Evolutionary conservation across 208 protist species (phyloP).

Genomic region (Crithidia sp.): DNA sequence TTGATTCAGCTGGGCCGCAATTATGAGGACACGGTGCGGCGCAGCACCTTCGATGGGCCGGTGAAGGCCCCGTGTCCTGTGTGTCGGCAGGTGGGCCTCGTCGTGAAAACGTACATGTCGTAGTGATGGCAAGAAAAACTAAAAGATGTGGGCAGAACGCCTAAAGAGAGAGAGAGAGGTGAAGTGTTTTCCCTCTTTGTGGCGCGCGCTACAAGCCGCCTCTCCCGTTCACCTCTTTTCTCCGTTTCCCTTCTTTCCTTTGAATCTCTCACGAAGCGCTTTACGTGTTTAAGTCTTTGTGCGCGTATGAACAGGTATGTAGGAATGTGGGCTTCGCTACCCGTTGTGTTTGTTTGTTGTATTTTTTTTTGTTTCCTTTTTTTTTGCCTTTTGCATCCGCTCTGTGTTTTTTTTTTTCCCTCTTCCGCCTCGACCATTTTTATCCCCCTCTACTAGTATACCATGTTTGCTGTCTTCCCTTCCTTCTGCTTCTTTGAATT

Average conservation of each 20-base stretch:
- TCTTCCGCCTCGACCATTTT: neutral
- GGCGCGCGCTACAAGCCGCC: too few species aligned
- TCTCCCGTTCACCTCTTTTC: too few species aligned
- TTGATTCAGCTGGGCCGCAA: conserved; percentile 11
- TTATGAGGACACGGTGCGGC: neutral
- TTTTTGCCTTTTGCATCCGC: conserved; percentile 1
- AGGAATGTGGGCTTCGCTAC: neutral
- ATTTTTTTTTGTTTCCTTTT: conserved; percentile 7
- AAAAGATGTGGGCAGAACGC: too few species aligned
- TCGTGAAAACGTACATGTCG: conserved; percentile 16
- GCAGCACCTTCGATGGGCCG: neutral
- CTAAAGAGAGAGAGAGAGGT: too few species aligned
- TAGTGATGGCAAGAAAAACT: neutral
- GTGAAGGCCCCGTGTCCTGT: conserved; percentile 29
- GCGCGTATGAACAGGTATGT: too few species aligned
- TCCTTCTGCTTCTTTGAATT: neutral
- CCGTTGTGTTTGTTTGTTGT: neutral
- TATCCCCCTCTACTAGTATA: neutral
- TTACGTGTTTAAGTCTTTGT: too few species aligned
- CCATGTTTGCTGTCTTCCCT: too few species aligned
- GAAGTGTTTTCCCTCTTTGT: neutral
- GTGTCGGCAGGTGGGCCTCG: conserved; percentile 24
- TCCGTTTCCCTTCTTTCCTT: too few species aligned
- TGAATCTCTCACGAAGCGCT: too few species aligned
- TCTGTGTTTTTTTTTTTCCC: neutral